Evolutionary conservation across 352 stramenopile genomes (phyloP).

Genomic region (Globisporangium sylvaticum): DNA sequence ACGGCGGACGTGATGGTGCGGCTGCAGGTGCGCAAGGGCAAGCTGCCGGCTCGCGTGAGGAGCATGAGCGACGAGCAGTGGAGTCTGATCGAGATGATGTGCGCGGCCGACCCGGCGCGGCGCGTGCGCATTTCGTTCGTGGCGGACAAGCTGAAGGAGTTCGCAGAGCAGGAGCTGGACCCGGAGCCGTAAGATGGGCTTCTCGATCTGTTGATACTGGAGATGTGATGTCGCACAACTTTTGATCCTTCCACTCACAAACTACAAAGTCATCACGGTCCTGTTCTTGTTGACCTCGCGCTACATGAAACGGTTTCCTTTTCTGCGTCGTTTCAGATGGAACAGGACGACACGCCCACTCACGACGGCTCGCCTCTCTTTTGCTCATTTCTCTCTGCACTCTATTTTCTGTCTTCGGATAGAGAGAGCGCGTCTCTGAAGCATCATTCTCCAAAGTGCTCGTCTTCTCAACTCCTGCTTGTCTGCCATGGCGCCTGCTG

Average conservation of each 20-base stretch:
- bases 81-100: conserved; percentile 23
- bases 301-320: background rate
- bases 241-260: background rate
- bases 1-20: conserved; percentile 17
- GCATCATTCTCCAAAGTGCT: background rate
- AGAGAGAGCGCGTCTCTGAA: background rate
- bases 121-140: conserved; percentile 7
- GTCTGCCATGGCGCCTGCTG: background rate
- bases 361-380: background rate
- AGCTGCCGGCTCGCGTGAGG: conserved; percentile 18
- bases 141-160: conserved; percentile 11
- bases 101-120: background rate
- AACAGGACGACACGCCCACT: background rate
- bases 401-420: background rate
- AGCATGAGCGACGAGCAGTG: conserved; percentile 33
- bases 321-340: background rate
- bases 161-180: conserved; percentile 15
- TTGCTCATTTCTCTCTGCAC: background rate
- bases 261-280: no score
- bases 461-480: background rate
- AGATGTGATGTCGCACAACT: background rate
- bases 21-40: conserved; percentile 17
- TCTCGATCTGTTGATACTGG: background rate
- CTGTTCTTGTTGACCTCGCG: background rate
- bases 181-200: background rate